Evolutionary conservation across 2,329 filamentous ascomycete genomes (phyloP).

Genomic region (Colletotrichum sojae): DNA sequence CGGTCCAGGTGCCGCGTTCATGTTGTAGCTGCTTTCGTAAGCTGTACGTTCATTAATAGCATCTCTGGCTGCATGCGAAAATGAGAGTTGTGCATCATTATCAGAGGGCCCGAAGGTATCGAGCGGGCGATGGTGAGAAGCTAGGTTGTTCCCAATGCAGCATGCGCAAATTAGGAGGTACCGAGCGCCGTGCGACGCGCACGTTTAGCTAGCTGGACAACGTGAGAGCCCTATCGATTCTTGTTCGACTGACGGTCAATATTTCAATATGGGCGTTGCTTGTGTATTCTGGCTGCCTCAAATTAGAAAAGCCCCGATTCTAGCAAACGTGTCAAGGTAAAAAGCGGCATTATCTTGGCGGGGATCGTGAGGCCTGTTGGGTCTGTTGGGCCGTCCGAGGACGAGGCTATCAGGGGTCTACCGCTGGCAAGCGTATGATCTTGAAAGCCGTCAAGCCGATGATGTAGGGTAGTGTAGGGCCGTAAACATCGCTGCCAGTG

Average conservation of each 20-base stretch:
- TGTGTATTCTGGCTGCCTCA: neutral
- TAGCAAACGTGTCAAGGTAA: conserved; percentile 17
- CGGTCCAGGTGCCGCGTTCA: conserved; percentile 12
- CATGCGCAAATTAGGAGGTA: conserved; percentile 24
- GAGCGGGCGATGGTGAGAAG: conserved; percentile 2
- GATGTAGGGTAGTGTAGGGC: neutral
- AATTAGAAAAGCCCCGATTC: conserved; percentile 22
- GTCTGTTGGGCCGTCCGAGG: neutral
- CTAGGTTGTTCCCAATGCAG: conserved; percentile 9
- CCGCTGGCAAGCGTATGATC: conserved; percentile 1
- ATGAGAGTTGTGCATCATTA: conserved; percentile 7
- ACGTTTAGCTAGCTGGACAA: neutral
- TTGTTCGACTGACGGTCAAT: conserved; percentile 8
- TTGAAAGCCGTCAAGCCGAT: conserved; percentile 7
- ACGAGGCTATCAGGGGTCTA: conserved; percentile 28
- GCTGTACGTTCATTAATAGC: conserved; percentile 6
- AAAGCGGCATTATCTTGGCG: conserved; percentile 27
- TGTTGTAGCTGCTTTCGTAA: conserved; percentile 11
- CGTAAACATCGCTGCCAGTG: neutral
- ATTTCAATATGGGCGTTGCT: conserved; percentile 11
- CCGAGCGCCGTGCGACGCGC: conserved; percentile 3
- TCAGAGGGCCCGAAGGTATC: neutral
- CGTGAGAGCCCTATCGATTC: conserved; percentile 10
- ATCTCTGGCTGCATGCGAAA: neutral
- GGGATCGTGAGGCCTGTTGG: conserved; percentile 21